Base-by-base conservation (phyloP, 176 grass and related monocot genomes). In the Cymbopogon citratus region DNA sequence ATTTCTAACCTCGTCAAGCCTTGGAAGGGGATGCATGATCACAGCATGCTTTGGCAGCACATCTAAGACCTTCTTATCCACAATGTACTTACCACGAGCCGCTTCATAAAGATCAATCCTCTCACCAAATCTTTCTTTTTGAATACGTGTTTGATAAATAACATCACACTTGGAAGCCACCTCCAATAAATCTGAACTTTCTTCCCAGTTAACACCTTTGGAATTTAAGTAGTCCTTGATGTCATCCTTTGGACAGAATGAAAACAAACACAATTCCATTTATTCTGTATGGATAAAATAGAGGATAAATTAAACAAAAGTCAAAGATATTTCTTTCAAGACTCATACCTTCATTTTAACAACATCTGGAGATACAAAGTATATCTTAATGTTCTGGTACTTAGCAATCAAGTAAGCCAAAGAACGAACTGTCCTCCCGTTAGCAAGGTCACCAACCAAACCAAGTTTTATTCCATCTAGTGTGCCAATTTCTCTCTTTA, bases 11-110 rank as follows among this genome's bases (percentile, higher is more conserved):
- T 95, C 92, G 77, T 98, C 90, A 35, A 98, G 90, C 71, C 95
- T 88, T 67, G 95, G 92, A 85, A 97, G 94, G 75, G 94, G 94
- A 76, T 94, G 94, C 94, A 97, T 97, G 80, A 97, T 82, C 43
- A 97, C 86, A 26, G 83, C 87, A 85, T 94, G 90, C 35, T 92
- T 94, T 83, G 88, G 94, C 77, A 97, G 80, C 49, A 94, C 90
- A 84, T 87, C 76, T 69, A 94, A 82, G 15, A 98, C 92, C 78
- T 93, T 94, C 83, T 75, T 87, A 59, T 94, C 92, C 76, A 98
- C 88, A 5, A 97, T 94, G 79, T 94, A 94, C 87, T 98, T 98
- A 21, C 90, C 90, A 67, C 82, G 87, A 85, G 95, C 95, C 41
- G 88, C 88, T 89, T 98, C 90, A 61, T 98, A 98, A 51, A 88